Evolutionary conservation across 169 alveolate species (phyloP), one percentile per base, ranked within the genome.

Genomic region (Cyclospora cayetanensis): DNA sequence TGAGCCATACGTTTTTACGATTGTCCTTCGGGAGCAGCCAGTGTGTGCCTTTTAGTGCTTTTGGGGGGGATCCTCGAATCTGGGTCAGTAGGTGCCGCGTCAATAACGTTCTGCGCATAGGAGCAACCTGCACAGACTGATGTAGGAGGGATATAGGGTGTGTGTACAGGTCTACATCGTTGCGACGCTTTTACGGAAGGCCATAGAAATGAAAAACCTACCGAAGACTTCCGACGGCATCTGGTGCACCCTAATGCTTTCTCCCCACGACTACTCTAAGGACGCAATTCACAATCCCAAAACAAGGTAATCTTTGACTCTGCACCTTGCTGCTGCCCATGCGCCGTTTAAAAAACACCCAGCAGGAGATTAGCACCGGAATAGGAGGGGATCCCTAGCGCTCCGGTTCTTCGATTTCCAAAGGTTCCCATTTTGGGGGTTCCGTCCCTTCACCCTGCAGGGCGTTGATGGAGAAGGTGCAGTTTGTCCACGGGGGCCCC

Each of bases 191-290:
- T 1, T 46, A 46, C 1, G 72, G 46, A 79, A 86, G 29, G 86
- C 84, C 29, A 68, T 86, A 0, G 86, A 86, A 55, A 20, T 5
- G 4, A 34, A 9, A 7, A 37, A 42, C 25, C 27, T 66, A 4
- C 72, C 72, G 39, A 9, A n/a, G 7, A 22, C 12, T 55, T 5
- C 25, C 22, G 55, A 43, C 22, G 92, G 22, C 0, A 42, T 63
- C 25, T 95, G 97, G 98, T 92, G 90, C 25, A 53, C 43, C 20
- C 86, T 94, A 12, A 95, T 95, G 96, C 94, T 96, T 1, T 79
- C 94, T 43, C 97, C 98, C 15, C 68, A 60, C 29, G 97, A 96
- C 82, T 95, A 95, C 72, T 35, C 93, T 25, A 50, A 93, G 29
- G 89, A 88, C 12, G 96, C 97, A 41, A 66, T 96, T 35, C 50